A percentile compares a stretch with the other conserved stretches of the same genome.
phyloP scores from a whole-genome alignment of 2,329 filamentous ascomycete species.

The Verticillium isaacii region DNA sequence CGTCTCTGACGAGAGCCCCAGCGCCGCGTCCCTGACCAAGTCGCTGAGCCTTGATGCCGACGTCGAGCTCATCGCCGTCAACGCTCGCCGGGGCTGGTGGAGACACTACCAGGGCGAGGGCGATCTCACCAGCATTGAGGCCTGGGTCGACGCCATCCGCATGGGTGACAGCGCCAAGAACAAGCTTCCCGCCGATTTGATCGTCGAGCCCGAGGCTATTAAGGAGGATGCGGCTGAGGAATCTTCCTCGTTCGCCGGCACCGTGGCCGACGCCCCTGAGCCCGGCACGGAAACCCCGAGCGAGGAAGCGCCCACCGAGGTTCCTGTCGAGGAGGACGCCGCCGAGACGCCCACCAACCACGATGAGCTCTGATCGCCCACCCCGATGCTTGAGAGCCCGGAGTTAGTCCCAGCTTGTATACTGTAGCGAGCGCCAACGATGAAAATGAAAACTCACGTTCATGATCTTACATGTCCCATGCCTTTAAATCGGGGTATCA shows the following conservation, averaged over 20 bases:
- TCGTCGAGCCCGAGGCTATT: conserved; percentile 35
- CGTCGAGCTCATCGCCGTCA: conserved; percentile 74
- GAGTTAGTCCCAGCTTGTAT: background rate
- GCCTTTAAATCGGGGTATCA: background rate
- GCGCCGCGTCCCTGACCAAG: conserved; percentile 39
- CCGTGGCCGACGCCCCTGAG: conserved; percentile 15
- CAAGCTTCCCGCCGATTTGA: conserved; percentile 61
- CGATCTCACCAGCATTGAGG: conserved; percentile 61
- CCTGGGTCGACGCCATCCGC: conserved; percentile 87
- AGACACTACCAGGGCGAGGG: conserved; percentile 64
- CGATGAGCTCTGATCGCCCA: conserved; percentile 42
- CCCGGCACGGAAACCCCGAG: conserved; percentile 21
- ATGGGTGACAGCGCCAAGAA: conserved; percentile 82
- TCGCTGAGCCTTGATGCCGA: conserved; percentile 58
- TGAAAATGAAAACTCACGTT: background rate
- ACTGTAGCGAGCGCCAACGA: background rate
- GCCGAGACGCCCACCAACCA: conserved; percentile 24
- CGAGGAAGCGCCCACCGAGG: conserved; percentile 20
- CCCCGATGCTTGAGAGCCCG: background rate
- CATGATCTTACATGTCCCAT: background rate
- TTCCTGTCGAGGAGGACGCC: conserved; percentile 16
- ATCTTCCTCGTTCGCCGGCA: conserved; percentile 15
- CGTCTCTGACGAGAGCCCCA: conserved; percentile 41
- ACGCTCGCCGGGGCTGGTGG: conserved; percentile 84
- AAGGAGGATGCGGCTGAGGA: conserved; percentile 9